Percentiles rank a stretch among this genome's conserved stretches.
Conservation (phyloP, 305 asterid genomes). For the Fraxinus angustifolia region DNA sequence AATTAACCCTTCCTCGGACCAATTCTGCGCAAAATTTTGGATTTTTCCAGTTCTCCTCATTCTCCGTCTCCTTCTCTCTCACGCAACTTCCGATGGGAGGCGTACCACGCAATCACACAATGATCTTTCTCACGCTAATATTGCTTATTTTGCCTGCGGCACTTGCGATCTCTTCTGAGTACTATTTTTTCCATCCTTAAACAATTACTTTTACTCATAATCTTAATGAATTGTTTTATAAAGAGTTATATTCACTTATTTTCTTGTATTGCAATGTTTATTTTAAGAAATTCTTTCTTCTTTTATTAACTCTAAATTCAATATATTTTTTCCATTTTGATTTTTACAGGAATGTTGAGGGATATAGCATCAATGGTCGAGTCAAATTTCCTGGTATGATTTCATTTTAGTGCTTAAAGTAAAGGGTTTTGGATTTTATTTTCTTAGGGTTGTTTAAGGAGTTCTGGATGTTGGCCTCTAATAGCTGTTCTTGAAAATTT, state of each 20-base stretch:
- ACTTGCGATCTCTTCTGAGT: constrained; percentile 52
- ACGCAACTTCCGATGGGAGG: constrained; percentile 34
- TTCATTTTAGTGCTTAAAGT: background rate
- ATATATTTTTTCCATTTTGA: background rate
- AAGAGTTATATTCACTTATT: background rate
- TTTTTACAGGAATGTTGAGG: constrained; percentile 49
- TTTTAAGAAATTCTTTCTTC: background rate
- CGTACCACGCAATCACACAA: constrained; percentile 4
- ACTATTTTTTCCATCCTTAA: background rate
- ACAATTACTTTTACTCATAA: background rate
- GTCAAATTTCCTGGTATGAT: constrained; percentile 62
- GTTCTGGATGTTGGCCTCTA: background rate
- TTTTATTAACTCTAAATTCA: background rate
- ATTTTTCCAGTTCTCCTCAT: background rate
- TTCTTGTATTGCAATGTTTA: background rate
- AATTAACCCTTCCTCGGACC: background rate
- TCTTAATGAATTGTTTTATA: background rate
- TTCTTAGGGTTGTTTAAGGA: background rate
- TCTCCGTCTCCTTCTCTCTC: background rate
- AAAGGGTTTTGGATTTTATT: background rate
- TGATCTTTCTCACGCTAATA: constrained; percentile 28
- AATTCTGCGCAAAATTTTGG: background rate
- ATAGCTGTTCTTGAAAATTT: background rate
- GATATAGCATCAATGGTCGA: constrained; percentile 53
- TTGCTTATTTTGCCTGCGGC: constrained; percentile 30